Percentiles rank a stretch among this genome's conserved stretches.
Evolutionary conservation across 805 yeast genomes (phyloP).

Genomic region (Lipomyces starkeyi): DNA sequence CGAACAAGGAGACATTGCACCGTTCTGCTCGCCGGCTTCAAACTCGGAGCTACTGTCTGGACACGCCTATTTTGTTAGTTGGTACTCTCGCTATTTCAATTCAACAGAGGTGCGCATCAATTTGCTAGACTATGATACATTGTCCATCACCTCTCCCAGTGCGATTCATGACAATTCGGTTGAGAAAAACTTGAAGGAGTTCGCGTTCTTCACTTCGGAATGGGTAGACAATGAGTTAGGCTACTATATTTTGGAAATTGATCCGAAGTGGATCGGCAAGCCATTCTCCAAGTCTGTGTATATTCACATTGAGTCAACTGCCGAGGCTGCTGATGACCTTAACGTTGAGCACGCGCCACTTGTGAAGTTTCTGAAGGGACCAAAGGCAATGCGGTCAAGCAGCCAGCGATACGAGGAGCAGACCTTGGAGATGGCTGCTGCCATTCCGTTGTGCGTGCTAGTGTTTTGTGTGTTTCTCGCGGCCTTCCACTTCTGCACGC

Average conservation of each 20-base stretch:
- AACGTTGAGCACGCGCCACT: conserved; percentile 36
- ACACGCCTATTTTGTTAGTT: conserved; percentile 73
- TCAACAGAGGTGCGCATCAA: conserved; percentile 44
- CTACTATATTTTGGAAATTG: conserved; percentile 62
- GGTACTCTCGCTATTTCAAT: conserved; percentile 74
- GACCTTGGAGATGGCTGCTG: conserved; percentile 35
- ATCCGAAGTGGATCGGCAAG: conserved; percentile 68
- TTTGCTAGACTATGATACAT: conserved; percentile 37
- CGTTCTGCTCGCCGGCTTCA: conserved; percentile 86
- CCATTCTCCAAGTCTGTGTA: conserved; percentile 60
- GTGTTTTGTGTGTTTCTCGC: conserved; percentile 24
- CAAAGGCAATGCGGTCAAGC: conserved; percentile 29
- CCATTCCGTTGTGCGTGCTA: conserved; percentile 33
- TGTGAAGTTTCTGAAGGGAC: conserved; percentile 28
- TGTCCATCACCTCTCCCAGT: conserved; percentile 31
- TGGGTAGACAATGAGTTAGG: conserved; percentile 74
- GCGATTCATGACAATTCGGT: conserved; percentile 22
- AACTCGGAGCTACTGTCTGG: conserved; percentile 62
- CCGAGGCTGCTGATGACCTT: conserved; percentile 33
- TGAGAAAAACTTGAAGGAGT: conserved; percentile 18
- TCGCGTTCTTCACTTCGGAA: conserved; percentile 69
- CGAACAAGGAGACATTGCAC: conserved; percentile 61
- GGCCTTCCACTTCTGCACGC: conserved; percentile 35
- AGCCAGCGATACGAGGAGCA: conserved; percentile 34
- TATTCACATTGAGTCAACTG: conserved; percentile 62